These are phyloP conservation scores for Westerdykella sp. DNA, from an alignment of 2,329 filamentous ascomycete species.

Conservation along the genomic window DNA sequence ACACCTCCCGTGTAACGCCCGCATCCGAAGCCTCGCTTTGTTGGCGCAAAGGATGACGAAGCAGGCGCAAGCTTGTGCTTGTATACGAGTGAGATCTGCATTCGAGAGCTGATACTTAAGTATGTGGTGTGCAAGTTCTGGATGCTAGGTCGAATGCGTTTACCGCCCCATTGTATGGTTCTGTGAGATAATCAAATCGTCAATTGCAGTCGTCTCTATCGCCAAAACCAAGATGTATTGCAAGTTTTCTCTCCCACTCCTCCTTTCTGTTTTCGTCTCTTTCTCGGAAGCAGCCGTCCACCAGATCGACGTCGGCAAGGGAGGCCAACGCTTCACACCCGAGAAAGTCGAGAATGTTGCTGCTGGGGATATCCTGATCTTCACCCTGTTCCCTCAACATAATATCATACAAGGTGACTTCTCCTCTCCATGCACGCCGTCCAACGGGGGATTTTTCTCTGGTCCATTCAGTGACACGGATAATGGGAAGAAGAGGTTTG, in stretches of 20 bases:
- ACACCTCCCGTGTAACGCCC: neutral
- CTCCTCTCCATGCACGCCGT: slow-evolving; percentile 9
- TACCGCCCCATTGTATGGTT: neutral
- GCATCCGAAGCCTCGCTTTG: neutral
- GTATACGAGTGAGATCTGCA: neutral
- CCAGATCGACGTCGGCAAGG: slow-evolving; percentile 12
- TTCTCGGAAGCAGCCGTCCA: slow-evolving; percentile 9
- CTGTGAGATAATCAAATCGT: neutral
- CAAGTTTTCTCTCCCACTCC: neutral
- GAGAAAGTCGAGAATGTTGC: slow-evolving; percentile 8
- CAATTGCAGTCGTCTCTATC: neutral
- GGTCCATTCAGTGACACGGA: slow-evolving; percentile 15
- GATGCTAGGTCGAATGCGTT: neutral
- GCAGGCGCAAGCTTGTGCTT: neutral
- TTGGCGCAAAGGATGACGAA: neutral
- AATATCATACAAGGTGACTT: slow-evolving; percentile 11
- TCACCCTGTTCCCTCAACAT: slow-evolving; percentile 11
- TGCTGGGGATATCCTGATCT: slow-evolving; percentile 13
- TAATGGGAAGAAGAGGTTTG: slow-evolving; percentile 17
- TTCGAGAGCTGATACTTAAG: neutral
- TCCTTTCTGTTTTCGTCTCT: slow-evolving; percentile 2
- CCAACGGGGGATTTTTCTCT: slow-evolving; percentile 14
- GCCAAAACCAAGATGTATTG: neutral
- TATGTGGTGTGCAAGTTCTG: neutral
- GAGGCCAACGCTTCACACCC: slow-evolving; percentile 6